Percentiles rank a stretch among this genome's conserved stretches.
These are phyloP conservation scores for Botryotinia globosa DNA, from an alignment of 2,329 filamentous ascomycete genomes.

Conservation along the genomic window DNA sequence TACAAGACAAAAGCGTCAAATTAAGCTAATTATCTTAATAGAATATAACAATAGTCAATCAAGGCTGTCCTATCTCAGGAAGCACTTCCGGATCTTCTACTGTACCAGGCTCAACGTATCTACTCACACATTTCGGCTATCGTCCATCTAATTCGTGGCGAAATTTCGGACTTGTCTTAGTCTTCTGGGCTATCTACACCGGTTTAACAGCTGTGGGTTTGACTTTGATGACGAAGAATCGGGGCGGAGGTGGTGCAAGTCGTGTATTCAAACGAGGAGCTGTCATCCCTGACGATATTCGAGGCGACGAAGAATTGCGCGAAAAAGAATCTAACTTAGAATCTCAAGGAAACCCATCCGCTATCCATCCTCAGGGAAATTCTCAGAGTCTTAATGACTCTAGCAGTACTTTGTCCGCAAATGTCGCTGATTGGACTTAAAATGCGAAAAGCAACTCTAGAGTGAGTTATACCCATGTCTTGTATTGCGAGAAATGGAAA, in stretches of 20 bases:
- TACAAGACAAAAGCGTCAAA: not conserved
- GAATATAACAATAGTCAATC: constrained; percentile 41
- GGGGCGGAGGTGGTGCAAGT: not conserved
- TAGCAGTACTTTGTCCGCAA: not conserved
- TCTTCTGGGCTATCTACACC: not conserved
- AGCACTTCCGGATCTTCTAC: constrained; percentile 48
- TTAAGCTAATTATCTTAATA: not conserved
- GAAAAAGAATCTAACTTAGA: not conserved
- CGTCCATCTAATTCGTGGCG: constrained; percentile 59
- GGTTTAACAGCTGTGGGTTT: not conserved
- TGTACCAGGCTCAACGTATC: constrained; percentile 54
- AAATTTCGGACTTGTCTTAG: constrained; percentile 54
- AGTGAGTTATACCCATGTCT: not conserved
- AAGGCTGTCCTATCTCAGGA: constrained; percentile 61
- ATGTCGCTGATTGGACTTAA: not conserved
- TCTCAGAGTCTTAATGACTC: not conserved
- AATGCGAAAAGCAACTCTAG: not conserved
- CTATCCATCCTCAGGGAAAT: not conserved
- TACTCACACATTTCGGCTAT: constrained; percentile 55
- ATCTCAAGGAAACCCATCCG: not conserved
- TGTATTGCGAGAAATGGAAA: not conserved
- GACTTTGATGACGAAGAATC: constrained; percentile 4
- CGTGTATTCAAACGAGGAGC: not conserved
- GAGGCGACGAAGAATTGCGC: not conserved
- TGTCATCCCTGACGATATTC: not conserved